Base-by-base conservation (phyloP, 768 basidiomycete species). In the Mycena amicta region DNA sequence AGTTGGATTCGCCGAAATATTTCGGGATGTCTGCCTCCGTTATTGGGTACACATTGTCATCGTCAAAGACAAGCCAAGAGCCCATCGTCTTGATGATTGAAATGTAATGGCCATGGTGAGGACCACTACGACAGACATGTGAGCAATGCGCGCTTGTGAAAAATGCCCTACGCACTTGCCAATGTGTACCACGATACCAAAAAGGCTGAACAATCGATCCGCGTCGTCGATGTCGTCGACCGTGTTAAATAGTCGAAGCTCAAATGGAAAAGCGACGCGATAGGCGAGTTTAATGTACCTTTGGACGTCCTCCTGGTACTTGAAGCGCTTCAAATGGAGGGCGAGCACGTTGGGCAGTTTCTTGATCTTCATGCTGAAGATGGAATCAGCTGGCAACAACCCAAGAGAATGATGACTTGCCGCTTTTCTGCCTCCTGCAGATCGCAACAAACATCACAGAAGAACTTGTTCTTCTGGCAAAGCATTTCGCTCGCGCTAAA, bases 401-500 rank as follows among this genome's bases (percentile, higher is more conserved):
- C 60, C 46, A 68, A 55, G 23, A 58, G 59, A 59, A 54, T 46
- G 33, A 56, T 31, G 22, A 75, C 83, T 65, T 66, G 92, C 95
- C 96, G 82, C 80, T 96, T 96, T 79, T 98, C 97, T 2, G 97
- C 97, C 73, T 99, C 97, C 68, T 98, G 96, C 26, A 98, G 75
- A 56, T 94, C 95, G 68, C 96, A 95, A 72, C 97, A 99, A 18
- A 89, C 86, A 71, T 99, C 97, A 70, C 97, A 99, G 72, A 93
- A 97, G 71, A 98, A 99, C 75, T 98, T 98, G 80, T 99, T 98
- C 73, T 85, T 90, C 73, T 96, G 93, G 66, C 93, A 95, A 20
- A 99, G 84, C 95, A 98, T 99, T 74, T 99, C 97, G 68, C 90
- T 93, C 39, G 95, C 95, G 68, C 93, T 96, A 72, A 99, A 99